Evolutionary conservation across 2,329 filamentous ascomycete species (phyloP), one percentile per base, ranked within the genome.

Genomic region (Fusarium chlamydosporum): DNA sequence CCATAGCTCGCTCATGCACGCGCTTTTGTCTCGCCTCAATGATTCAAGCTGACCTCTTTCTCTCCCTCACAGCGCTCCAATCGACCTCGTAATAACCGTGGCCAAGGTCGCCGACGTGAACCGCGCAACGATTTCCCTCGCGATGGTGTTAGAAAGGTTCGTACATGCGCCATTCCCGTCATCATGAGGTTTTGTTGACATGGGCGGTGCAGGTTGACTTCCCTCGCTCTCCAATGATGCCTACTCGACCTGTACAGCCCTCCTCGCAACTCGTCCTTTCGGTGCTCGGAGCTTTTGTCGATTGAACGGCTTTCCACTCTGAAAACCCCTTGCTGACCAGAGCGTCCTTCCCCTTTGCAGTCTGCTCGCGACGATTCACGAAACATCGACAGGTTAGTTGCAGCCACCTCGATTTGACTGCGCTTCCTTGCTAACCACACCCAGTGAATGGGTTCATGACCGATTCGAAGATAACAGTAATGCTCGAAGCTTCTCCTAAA

Each of bases 381-480:
- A 80, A 89, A 91, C 78, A 83, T 93, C 75, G 90, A 93, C 79
- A 88, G 88, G 91, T 93, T 79, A 67, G 87, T 82, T 48, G 11
- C 20, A 33, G 11, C n/a, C 43, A 23, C 23, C 8, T 20, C 35
- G 33, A 9, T 35, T 20, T 45, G 48, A 7, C 20, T 27, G 10
- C 23, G 34, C 23, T 20, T 20, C 20, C 16, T 43, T 34, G 41
- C 70, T 75, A 56, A 74, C 51, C 15, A 2, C 26, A 61, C 55
- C 26, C 68, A 93, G 93, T 76, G 94, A 97, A 84, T 97, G 94
- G 94, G 93, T 97, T 73, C 94, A 97, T 79, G 93, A 97, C 82
- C 92, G 90, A 77, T 97, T 89, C 78, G 92, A 96, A 79, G 92
- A 93, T 75, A 87, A 90, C 78, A 85, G 90, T 86, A 82, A 75